These are phyloP conservation scores for Pseudogymnoascus sp. DNA, from an alignment of 2,329 filamentous ascomycete genomes.

Conservation along the genomic window DNA sequence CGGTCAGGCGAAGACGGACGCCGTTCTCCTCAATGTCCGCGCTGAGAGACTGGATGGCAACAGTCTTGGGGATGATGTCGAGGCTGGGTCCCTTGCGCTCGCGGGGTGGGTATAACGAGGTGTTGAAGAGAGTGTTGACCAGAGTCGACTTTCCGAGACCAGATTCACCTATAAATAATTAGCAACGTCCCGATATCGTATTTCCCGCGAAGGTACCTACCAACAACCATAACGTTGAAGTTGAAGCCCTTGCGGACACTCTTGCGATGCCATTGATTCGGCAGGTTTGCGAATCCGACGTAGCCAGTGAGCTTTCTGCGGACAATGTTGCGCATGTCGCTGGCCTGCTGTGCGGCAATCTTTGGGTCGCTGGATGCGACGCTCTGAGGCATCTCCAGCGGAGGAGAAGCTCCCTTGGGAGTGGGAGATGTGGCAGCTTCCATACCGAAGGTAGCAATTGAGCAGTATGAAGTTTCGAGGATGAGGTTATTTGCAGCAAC, in stretches of 20 bases:
- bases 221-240: constrained; percentile 99
- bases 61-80: constrained; percentile 97
- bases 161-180: constrained; percentile 69
- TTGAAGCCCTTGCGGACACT: constrained; percentile 99
- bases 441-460: constrained; percentile 6
- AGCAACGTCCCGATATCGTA: background rate
- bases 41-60: constrained; percentile 89
- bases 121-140: constrained; percentile 99
- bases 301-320: constrained; percentile 97
- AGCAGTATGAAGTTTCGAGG: constrained; percentile 1
- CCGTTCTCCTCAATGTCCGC: constrained; percentile 98
- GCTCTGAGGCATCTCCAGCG: constrained; percentile 24
- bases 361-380: constrained; percentile 29
- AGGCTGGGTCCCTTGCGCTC: constrained; percentile 96
- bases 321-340: constrained; percentile 66
- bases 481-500: background rate
- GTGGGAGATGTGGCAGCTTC: background rate
- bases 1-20: constrained; percentile 88
- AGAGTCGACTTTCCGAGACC: constrained; percentile 98
- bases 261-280: constrained; percentile 99
- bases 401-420: constrained; percentile 8
- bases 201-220: constrained; percentile 47
- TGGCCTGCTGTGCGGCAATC: constrained; percentile 29
- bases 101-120: constrained; percentile 94
- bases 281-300: constrained; percentile 95